Base-by-base conservation (phyloP, 441 rosid species). In the Aleurites moluccanus region DNA sequence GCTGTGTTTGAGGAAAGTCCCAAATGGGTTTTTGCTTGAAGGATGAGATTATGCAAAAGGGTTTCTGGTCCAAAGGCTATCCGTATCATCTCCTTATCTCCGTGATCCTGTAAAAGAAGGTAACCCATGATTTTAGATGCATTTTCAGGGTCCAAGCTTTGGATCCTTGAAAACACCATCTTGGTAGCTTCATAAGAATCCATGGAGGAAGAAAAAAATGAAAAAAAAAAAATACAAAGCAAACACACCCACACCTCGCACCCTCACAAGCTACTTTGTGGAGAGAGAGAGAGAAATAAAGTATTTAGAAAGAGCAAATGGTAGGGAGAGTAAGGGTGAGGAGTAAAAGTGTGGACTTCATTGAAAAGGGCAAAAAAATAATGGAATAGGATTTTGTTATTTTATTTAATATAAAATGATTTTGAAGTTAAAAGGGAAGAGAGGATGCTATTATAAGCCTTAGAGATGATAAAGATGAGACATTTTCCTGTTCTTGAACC, bases 51-150 rank as follows among this genome's bases (percentile, higher is more conserved):
- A 80, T 89, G 94, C 55, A 94, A 79, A 66, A 89, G 86, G 67
- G 87, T 82, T 77, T 94, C 97, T 0, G 99, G 97, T 21, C 98
- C 97, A 76, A 92, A 91, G 74, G 99, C 99, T 64, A 94, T 81
- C 44, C 99, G 83, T 78, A 94, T 92, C 98, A 94, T 94, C 82
- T 92, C 98, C 68, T 91, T 91, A 64, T 94, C 99, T 15, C 96
- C 94, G 28, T 90, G 92, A 68, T 92, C 98, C 77, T 92, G 94
- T 68, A 92, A 82, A 42, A 94, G 91, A 75, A 94, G 92, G 56
- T 88, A 82, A 68, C 98, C 97, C 95, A 94, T 92, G 86, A 94
- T 94, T 86, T 90, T 94, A 57, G 97, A 92, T 9, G 97, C 97
- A 87, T 90, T 94, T 42, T 94, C 99, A 44, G 93, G 94, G 80